Conservation (phyloP, 2,329 filamentous ascomycete species). For the Penicillium decumbens region DNA sequence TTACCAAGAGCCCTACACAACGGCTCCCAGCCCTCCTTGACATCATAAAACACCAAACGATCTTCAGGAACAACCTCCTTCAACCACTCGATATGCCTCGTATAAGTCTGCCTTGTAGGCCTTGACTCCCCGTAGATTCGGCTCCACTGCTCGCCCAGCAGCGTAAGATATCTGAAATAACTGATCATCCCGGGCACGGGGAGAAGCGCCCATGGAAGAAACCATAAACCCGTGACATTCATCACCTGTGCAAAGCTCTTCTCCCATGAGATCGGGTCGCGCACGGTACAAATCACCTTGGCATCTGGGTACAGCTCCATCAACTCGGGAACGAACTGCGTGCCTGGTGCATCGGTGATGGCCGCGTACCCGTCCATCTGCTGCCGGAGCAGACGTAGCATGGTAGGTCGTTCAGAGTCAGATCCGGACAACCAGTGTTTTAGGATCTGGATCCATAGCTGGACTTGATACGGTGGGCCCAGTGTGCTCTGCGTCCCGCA, state of each 20-base stretch:
- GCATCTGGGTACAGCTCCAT: slow-evolving; percentile 49
- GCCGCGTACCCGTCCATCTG: slow-evolving; percentile 43
- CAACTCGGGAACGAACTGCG: slow-evolving; percentile 44
- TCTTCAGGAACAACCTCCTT: slow-evolving; percentile 27
- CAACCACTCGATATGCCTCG: slow-evolving; percentile 24
- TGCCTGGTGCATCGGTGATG: slow-evolving; percentile 45
- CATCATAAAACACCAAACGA: slow-evolving; percentile 35
- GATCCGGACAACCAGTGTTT: slow-evolving; percentile 11
- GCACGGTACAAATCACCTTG: slow-evolving; percentile 43
- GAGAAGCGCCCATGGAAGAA: slow-evolving; percentile 18
- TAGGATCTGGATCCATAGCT: slow-evolving; percentile 22
- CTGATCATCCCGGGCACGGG: slow-evolving; percentile 25
- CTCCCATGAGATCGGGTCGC: slow-evolving; percentile 22
- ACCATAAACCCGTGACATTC: slow-evolving; percentile 16
- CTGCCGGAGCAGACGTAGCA: slow-evolving; percentile 11
- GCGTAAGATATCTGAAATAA: slow-evolving; percentile 18
- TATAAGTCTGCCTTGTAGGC: slow-evolving; percentile 13
- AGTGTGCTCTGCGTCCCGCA: slow-evolving; percentile 42
- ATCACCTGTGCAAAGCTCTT: slow-evolving; percentile 21
- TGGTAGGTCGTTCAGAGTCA: not conserved
- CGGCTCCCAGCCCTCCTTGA: slow-evolving; percentile 45
- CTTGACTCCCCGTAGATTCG: slow-evolving; percentile 15
- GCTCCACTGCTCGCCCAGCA: slow-evolving; percentile 20
- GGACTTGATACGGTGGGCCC: slow-evolving; percentile 21
- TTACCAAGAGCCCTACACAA: slow-evolving; percentile 44